These are phyloP conservation scores for Austroboletus niveus DNA, from an alignment of 1,284 basidiomycete species.

Conservation along the genomic window DNA sequence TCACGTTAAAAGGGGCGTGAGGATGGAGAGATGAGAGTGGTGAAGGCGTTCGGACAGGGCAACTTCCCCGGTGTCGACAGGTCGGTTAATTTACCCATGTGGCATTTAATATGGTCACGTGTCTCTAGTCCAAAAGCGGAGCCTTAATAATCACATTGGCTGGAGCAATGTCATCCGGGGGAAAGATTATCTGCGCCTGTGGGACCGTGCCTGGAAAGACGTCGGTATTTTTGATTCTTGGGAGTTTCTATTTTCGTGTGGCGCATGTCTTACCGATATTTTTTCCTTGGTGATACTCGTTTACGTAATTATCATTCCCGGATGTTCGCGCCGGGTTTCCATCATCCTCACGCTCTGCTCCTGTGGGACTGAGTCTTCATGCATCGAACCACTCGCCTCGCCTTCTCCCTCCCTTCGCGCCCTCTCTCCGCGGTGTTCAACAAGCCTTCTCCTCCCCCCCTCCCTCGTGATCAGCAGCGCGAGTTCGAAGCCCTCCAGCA, in stretches of 20 bases:
- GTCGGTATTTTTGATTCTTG: neutral
- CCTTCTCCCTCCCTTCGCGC: conserved; percentile 2
- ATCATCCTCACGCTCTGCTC: too few relatives aligned
- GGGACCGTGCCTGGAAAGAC: conserved; percentile 6
- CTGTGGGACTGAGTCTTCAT: neutral
- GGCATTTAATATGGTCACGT: conserved; percentile 11
- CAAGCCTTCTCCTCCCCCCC: conserved; percentile 64
- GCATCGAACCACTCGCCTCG: neutral
- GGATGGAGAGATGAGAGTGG: conserved; percentile 1
- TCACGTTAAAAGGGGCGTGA: neutral
- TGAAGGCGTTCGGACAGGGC: neutral
- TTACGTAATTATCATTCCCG: neutral
- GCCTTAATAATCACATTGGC: neutral
- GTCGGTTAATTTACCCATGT: conserved; percentile 13
- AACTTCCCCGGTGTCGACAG: conserved; percentile 1
- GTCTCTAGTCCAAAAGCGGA: conserved; percentile 13
- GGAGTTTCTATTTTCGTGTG: neutral
- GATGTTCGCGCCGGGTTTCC: too few relatives aligned
- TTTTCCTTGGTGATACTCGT: neutral
- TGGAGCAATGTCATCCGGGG: neutral
- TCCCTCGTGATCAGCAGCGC: conserved; percentile 67
- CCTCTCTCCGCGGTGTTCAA: conserved; percentile 36
- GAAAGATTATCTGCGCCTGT: neutral
- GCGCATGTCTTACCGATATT: neutral
- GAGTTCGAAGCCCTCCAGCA: conserved; percentile 77